phyloP scores from a whole-genome alignment of 345 rosid species.

The Lepidium aucheri region DNA sequence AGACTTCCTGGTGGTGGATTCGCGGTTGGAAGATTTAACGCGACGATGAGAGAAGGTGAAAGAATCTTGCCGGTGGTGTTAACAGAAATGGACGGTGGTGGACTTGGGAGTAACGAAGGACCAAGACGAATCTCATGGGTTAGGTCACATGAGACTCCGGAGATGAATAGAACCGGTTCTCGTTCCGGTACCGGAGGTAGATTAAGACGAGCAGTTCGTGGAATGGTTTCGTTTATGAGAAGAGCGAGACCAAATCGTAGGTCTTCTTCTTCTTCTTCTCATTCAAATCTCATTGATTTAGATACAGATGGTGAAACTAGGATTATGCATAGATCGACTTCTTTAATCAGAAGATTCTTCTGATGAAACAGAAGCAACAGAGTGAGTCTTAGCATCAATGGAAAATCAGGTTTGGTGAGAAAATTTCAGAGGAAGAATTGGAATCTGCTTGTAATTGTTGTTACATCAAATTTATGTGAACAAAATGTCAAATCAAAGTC shows the following conservation, averaged over 20 bases:
- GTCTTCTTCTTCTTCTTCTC: slow-evolving; percentile 1
- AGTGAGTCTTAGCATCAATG: no score
- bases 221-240: slow-evolving; percentile 49
- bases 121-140: slow-evolving; percentile 49
- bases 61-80: slow-evolving; percentile 46
- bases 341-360: slow-evolving; percentile 35
- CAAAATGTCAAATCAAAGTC: background rate
- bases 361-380: slow-evolving; percentile 13
- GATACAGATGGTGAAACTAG: slow-evolving; percentile 16
- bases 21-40: slow-evolving; percentile 66
- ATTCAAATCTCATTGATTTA: slow-evolving; percentile 1
- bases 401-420: background rate
- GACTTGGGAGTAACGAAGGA: slow-evolving; percentile 30
- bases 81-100: slow-evolving; percentile 70
- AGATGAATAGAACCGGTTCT: slow-evolving; percentile 24
- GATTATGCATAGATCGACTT: slow-evolving; percentile 32
- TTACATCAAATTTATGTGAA: background rate
- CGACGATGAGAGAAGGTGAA: slow-evolving; percentile 35
- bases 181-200: slow-evolving; percentile 32
- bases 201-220: slow-evolving; percentile 50
- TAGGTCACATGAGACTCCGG: slow-evolving; percentile 11
- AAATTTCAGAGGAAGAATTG: background rate
- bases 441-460: background rate
- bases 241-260: slow-evolving; percentile 35
- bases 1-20: slow-evolving; percentile 82